phyloP scores from a whole-genome alignment of 306 rosid genomes.

The Casuarina equisetifolia region DNA sequence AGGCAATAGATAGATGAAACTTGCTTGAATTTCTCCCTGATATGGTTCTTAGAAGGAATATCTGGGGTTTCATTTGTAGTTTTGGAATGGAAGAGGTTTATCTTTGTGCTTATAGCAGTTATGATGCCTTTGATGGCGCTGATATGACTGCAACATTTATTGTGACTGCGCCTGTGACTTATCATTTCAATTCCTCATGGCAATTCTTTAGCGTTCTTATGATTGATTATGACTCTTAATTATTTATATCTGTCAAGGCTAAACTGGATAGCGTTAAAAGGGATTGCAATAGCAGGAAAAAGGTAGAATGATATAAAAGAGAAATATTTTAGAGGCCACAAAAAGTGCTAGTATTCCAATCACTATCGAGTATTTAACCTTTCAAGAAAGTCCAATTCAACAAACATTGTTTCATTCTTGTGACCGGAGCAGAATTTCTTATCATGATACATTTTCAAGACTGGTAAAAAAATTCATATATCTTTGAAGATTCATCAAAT shows the following conservation, averaged over 20 bases:
- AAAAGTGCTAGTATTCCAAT: neutral
- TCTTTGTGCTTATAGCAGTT: neutral
- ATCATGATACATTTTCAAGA: neutral
- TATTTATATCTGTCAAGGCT: neutral
- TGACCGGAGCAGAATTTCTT: neutral
- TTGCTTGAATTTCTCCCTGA: neutral
- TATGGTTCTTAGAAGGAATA: neutral
- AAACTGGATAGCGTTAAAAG: neutral
- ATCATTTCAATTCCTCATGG: neutral
- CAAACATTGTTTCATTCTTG: neutral
- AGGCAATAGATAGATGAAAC: neutral
- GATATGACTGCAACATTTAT: neutral
- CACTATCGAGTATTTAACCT: neutral
- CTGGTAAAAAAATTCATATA: neutral
- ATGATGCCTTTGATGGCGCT: neutral
- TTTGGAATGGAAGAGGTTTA: neutral
- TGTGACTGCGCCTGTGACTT: neutral
- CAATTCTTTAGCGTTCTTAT: constrained; percentile 1
- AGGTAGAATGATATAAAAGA: neutral
- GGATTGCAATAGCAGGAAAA: neutral
- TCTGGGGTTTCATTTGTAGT: neutral
- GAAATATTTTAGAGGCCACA: neutral
- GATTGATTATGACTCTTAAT: neutral
- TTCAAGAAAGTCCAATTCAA: neutral
- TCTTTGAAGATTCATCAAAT: neutral